phyloP scores from a whole-genome alignment of 2,329 filamentous ascomycete genomes.

The Berkeleyomyces basicola region DNA sequence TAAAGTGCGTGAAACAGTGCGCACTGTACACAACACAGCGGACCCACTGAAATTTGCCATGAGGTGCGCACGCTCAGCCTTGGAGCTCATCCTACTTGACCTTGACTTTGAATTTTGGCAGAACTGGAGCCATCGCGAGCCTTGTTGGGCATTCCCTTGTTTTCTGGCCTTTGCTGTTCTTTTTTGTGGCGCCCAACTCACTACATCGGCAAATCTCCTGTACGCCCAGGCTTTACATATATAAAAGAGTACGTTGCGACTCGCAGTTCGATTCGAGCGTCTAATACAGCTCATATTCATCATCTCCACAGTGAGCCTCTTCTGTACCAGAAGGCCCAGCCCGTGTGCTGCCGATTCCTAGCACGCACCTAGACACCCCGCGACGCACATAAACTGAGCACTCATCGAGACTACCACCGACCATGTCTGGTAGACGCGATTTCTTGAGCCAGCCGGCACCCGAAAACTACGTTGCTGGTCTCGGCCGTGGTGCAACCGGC shows the following conservation, averaged over 20 bases:
- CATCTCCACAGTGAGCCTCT: slow-evolving; percentile 9
- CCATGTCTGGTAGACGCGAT: slow-evolving; percentile 53
- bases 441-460: slow-evolving; percentile 77
- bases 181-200: background rate
- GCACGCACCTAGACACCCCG: no score
- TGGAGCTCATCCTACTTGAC: background rate
- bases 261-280: background rate
- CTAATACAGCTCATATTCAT: slow-evolving; percentile 12
- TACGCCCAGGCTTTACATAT: background rate
- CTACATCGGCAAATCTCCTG: background rate
- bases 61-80: background rate
- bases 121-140: background rate
- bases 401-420: slow-evolving; percentile 14
- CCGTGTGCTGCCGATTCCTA: background rate
- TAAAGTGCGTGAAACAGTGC: background rate
- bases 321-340: background rate
- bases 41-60: background rate
- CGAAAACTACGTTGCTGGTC: slow-evolving; percentile 84
- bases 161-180: background rate
- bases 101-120: background rate
- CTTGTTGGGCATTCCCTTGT: background rate
- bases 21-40: background rate
- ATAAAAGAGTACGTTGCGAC: slow-evolving; percentile 11
- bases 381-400: background rate
- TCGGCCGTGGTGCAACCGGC: slow-evolving; percentile 92